These are phyloP conservation scores for Hygrophorus pudorinus DNA, from an alignment of 768 basidiomycete species.

Conservation along the genomic window DNA sequence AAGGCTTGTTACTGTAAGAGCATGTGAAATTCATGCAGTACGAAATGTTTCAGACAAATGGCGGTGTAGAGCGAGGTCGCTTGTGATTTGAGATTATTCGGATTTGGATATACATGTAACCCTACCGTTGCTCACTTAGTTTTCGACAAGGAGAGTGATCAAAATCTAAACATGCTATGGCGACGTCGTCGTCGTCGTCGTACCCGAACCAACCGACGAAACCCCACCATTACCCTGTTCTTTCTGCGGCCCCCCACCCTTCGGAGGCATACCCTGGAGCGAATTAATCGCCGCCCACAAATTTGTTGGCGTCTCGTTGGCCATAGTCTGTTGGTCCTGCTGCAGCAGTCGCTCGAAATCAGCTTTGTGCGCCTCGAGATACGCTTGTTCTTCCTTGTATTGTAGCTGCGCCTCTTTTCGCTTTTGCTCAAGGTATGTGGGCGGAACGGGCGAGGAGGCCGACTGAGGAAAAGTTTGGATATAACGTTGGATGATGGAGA, in stretches of 20 bases:
- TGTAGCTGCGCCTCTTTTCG: conserved; percentile 40
- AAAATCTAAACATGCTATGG: too few species aligned
- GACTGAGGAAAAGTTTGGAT: background rate
- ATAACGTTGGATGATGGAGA: conserved; percentile 1
- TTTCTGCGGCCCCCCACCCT: background rate
- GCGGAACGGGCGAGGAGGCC: conserved; percentile 20
- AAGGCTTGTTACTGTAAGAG: too few species aligned
- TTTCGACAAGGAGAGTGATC: too few species aligned
- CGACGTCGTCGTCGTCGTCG: too few species aligned
- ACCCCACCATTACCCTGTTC: too few species aligned
- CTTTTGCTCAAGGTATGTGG: conserved; percentile 45
- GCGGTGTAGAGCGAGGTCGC: too few species aligned
- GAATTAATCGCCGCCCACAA: conserved; percentile 38
- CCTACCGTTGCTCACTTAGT: too few species aligned
- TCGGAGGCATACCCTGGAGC: conserved; percentile 5
- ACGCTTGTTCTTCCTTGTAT: conserved; percentile 40
- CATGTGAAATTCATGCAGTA: too few species aligned
- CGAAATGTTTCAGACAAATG: too few species aligned
- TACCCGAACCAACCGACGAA: too few species aligned
- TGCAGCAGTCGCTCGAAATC: conserved; percentile 32
- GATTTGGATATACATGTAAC: too few species aligned
- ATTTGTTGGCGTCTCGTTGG: conserved; percentile 32
- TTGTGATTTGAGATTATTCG: too few species aligned
- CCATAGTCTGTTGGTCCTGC: conserved; percentile 32
- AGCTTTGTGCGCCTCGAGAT: conserved; percentile 34